Evolutionary conservation across 164 flowering plant species (phyloP).

Genomic region (Nymphaea colorata): DNA sequence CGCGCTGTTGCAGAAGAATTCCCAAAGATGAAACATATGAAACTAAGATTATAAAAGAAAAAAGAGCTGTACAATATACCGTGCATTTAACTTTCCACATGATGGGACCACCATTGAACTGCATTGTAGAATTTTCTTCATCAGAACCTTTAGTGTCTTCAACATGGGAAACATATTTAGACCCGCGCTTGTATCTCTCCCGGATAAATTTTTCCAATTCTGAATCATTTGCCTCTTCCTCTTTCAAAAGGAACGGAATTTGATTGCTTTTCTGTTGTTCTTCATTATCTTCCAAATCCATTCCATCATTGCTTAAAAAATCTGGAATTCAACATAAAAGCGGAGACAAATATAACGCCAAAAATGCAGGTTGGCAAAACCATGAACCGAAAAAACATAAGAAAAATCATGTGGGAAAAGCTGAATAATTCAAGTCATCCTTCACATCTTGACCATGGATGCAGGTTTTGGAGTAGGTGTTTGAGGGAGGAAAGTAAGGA

Average conservation of each 20-base stretch:
- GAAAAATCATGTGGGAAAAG: no score
- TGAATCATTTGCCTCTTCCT: constrained; percentile 56
- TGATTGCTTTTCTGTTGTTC: constrained; percentile 22
- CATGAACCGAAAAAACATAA: no score
- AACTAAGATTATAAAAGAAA: constrained; percentile 1
- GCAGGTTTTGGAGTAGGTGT: not conserved
- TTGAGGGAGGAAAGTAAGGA: not conserved
- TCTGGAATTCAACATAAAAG: constrained; percentile 20
- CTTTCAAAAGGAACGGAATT: constrained; percentile 50
- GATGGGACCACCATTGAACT: constrained; percentile 36
- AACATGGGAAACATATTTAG: constrained; percentile 35
- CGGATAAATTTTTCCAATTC: constrained; percentile 57
- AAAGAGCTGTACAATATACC: constrained; percentile 25
- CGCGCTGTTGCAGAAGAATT: constrained; percentile 39
- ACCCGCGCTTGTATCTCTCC: constrained; percentile 40
- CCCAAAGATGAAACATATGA: not conserved
- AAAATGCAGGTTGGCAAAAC: no score
- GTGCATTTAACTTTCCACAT: constrained; percentile 78
- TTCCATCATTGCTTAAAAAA: constrained; percentile 23
- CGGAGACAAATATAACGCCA: not conserved
- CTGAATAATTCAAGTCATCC: not conserved
- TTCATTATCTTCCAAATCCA: constrained; percentile 14
- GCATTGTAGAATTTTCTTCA: constrained; percentile 15
- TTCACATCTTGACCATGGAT: no score
- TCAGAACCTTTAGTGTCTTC: constrained; percentile 29